Evolutionary conservation across 805 yeast genomes (phyloP).

Genomic region (Isabelozyma gotoi): DNA sequence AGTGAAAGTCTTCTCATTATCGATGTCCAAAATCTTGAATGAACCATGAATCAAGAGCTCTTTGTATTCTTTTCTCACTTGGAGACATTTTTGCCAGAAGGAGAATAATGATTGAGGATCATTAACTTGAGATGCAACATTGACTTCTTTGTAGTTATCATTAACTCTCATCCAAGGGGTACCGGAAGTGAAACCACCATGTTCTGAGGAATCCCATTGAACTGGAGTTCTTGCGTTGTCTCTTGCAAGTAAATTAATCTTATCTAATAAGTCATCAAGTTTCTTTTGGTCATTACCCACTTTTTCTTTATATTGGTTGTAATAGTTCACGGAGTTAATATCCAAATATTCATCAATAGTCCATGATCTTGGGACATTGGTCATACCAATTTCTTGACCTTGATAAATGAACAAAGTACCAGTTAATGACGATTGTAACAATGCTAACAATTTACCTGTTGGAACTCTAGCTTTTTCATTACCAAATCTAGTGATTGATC

Average conservation of each 20-base stretch:
- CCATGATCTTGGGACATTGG: constrained; percentile 48
- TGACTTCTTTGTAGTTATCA: constrained; percentile 49
- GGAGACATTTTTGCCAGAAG: constrained; percentile 46
- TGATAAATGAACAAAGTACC: constrained; percentile 60
- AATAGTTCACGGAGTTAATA: constrained; percentile 46
- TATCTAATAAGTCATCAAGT: constrained; percentile 28
- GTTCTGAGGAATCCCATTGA: constrained; percentile 47
- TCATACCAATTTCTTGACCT: constrained; percentile 62
- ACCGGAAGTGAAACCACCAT: constrained; percentile 49
- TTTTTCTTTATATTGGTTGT: constrained; percentile 27
- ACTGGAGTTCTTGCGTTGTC: constrained; percentile 59
- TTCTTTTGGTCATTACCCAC: constrained; percentile 24
- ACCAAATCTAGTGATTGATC: constrained; percentile 53
- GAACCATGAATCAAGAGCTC: constrained; percentile 47
- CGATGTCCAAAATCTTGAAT: constrained; percentile 44
- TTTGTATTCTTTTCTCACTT: constrained; percentile 42
- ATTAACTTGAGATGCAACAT: constrained; percentile 44
- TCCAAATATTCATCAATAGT: constrained; percentile 50
- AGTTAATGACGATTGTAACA: constrained; percentile 45
- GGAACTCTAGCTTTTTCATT: constrained; percentile 34
- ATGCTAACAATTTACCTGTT: constrained; percentile 50
- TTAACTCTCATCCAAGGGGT: constrained; percentile 56
- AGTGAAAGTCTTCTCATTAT: constrained; percentile 40
- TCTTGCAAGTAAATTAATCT: constrained; percentile 41
- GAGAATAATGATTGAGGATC: constrained; percentile 46